These are phyloP conservation scores for Trypanosoma mega DNA, from an alignment of 208 protist species.

Conservation along the genomic window DNA sequence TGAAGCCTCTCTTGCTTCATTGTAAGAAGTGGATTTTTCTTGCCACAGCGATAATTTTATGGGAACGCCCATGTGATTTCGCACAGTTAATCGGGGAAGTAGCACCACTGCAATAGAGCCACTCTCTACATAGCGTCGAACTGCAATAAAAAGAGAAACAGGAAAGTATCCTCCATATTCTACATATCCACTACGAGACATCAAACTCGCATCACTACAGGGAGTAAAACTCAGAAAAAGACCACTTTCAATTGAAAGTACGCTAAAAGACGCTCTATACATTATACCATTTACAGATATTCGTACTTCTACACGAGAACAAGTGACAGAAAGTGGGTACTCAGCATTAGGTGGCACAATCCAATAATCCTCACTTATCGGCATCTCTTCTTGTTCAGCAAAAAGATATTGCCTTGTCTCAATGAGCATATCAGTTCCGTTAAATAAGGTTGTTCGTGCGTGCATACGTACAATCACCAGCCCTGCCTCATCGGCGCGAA, in stretches of 20 bases:
- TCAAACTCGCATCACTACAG: neutral
- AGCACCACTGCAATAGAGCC: slow-evolving; percentile 54
- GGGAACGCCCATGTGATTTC: slow-evolving; percentile 78
- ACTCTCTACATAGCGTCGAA: slow-evolving; percentile 37
- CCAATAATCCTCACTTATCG: slow-evolving; percentile 9
- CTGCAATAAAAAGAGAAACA: slow-evolving; percentile 55
- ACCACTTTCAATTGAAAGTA: slow-evolving; percentile 17
- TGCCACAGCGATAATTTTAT: slow-evolving; percentile 59
- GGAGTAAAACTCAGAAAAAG: slow-evolving; percentile 14
- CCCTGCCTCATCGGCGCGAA: slow-evolving; percentile 12
- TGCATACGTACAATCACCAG: slow-evolving; percentile 57
- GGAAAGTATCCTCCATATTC: slow-evolving; percentile 12
- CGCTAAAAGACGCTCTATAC: slow-evolving; percentile 25
- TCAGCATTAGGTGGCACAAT: slow-evolving; percentile 26
- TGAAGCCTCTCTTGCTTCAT: neutral
- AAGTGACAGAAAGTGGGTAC: slow-evolving; percentile 23
- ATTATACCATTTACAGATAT: slow-evolving; percentile 6
- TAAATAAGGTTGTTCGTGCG: slow-evolving; percentile 43
- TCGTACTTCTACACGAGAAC: slow-evolving; percentile 24
- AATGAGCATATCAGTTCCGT: slow-evolving; percentile 47
- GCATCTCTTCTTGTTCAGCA: slow-evolving; percentile 12
- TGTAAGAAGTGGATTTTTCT: slow-evolving; percentile 32
- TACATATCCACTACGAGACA: too few species aligned
- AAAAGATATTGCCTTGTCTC: slow-evolving; percentile 31
- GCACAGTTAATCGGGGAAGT: slow-evolving; percentile 57